A percentile compares a stretch with the other conserved stretches of the same genome.
Evolutionary conservation across 805 yeast genomes (phyloP).

Genomic region (Lachancea kluyveri): DNA sequence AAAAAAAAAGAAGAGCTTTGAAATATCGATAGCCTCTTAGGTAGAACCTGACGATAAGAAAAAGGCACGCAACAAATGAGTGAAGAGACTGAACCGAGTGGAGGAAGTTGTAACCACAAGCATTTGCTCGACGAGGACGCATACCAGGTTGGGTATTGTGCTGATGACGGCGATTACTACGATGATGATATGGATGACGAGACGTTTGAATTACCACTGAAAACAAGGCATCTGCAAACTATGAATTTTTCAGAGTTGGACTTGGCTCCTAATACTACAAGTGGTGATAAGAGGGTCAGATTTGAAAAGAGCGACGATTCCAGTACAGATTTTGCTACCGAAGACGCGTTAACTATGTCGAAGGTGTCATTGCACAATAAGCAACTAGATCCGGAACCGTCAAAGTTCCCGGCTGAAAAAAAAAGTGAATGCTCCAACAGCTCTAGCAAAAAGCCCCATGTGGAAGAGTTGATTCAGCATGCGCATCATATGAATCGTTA

Average conservation of each 20-base stretch:
- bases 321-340: slow-evolving; percentile 1
- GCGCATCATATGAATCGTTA: slow-evolving; percentile 25
- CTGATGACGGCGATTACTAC: slow-evolving; percentile 11
- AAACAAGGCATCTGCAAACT: slow-evolving; percentile 12
- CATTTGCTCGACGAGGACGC: no score
- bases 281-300: slow-evolving; percentile 15
- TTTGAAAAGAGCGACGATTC: slow-evolving; percentile 9
- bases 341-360: not conserved
- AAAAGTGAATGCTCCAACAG: slow-evolving; percentile 6
- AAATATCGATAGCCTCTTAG: no score
- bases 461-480: slow-evolving; percentile 26
- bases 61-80: no score
- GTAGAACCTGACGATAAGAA: no score
- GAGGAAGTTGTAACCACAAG: no score
- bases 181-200: slow-evolving; percentile 16
- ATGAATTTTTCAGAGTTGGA: slow-evolving; percentile 21
- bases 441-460: slow-evolving; percentile 11
- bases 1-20: no score
- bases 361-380: no score
- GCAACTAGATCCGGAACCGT: no score
- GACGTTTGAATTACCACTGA: slow-evolving; percentile 24
- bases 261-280: slow-evolving; percentile 5
- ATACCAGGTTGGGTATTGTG: no score
- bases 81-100: no score
- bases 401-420: no score